Base-by-base conservation (phyloP, 139 green algal genomes). In the Coelastrella sp. region DNA sequence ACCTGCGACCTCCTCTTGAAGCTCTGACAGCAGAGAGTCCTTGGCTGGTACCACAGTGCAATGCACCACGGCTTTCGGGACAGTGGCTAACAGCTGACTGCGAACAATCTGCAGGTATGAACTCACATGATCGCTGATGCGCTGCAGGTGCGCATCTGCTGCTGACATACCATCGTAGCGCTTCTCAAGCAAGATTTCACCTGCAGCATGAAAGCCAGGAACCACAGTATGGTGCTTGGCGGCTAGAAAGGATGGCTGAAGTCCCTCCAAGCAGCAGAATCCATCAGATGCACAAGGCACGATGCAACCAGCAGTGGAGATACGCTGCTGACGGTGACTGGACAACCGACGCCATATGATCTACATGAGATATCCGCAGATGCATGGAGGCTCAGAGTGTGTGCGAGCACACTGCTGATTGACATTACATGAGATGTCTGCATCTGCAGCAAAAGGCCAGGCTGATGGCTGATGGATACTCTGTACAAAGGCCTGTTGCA, bases 41-140 rank as follows among this genome's bases (percentile, higher is more conserved):
- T 97, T 97, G 74, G 93, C 87, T n/a, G 93, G 93, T 37, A 92
- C 77, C 7, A 93, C 94, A 89, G 96, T 95, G 91, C 91, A 95
- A 87, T 97, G 94, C 72, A 98, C 95, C 60, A 98, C 94, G 21
- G 95, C 96, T 90, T 98, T 98, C 79, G 96, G 96, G 60, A 98
- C 92, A 19, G 95, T 97, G 69, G 96, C 94, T 76, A 94, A 92
- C 85, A 98, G 93, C 93, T 98, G 95, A 41, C 83, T 90, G 75
- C 95, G 92, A 21, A 98, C 93, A 78, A 98, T 95, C 68, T 93
- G 90, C 69, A 98, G 92, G 92, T 98, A 98, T 0, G 94, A 94
- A n/a, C 87, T 94, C 11, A 98, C 92, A 68, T 96, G 93, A 87
- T 96, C 93, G 51, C 92, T 91, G 88, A 97, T 95, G 64, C 93